Evolutionary conservation across 352 stramenopile genomes (phyloP).

Genomic region (Phytophthora hybrid): DNA sequence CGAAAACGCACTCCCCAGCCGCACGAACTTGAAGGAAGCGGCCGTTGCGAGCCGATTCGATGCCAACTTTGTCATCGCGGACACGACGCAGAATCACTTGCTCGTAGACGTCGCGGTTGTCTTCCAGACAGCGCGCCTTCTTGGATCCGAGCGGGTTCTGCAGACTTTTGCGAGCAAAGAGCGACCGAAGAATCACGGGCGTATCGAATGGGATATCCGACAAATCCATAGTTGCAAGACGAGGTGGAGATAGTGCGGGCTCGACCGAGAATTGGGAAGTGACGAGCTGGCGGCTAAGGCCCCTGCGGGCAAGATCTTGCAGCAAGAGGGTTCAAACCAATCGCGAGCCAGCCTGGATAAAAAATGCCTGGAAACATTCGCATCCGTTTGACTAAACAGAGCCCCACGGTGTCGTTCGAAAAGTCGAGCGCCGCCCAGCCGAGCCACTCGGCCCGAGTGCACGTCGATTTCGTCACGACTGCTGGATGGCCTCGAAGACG

Average conservation of each 20-base stretch:
- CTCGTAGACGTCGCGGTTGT: slow-evolving; percentile 42
- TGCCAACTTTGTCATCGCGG: slow-evolving; percentile 42
- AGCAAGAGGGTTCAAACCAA: too few relatives aligned
- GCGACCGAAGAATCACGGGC: slow-evolving; percentile 42
- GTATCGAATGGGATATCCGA: slow-evolving; percentile 41
- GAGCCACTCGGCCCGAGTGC: too few relatives aligned
- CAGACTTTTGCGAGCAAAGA: slow-evolving; percentile 32
- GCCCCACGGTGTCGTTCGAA: too few relatives aligned
- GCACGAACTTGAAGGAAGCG: slow-evolving; percentile 41
- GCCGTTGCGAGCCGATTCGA: slow-evolving; percentile 35
- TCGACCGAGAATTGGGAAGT: not conserved
- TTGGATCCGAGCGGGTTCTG: slow-evolving; percentile 45
- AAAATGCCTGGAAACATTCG: too few relatives aligned
- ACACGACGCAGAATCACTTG: slow-evolving; percentile 41
- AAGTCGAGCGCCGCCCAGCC: too few relatives aligned
- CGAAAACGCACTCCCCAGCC: slow-evolving; percentile 41
- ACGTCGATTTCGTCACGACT: too few relatives aligned
- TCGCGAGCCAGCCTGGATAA: too few relatives aligned
- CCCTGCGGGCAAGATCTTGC: too few relatives aligned
- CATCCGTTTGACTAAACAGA: too few relatives aligned
- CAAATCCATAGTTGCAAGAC: slow-evolving; percentile 33
- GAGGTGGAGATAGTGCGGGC: not conserved
- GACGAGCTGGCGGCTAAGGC: not conserved
- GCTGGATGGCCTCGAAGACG: too few relatives aligned
- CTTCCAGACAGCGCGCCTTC: slow-evolving; percentile 37